A percentile compares a stretch with the other conserved stretches of the same genome.
phyloP scores from a whole-genome alignment of 2,329 filamentous ascomycete genomes.

The Penicillium nordicum region DNA sequence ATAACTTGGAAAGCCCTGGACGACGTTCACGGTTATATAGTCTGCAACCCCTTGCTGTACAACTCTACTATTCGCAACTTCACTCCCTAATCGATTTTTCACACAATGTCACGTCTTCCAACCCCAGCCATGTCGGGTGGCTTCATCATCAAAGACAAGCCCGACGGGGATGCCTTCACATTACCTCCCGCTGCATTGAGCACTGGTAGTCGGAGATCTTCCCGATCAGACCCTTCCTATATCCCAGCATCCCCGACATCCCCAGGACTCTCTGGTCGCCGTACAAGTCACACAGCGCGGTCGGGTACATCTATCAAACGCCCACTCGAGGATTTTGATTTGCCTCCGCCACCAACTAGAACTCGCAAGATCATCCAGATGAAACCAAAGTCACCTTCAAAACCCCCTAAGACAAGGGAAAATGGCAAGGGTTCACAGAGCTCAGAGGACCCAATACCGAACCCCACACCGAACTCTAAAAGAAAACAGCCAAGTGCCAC shows the following conservation, averaged over 20 bases:
- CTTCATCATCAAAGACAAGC: constrained; percentile 37
- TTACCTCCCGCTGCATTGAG: constrained; percentile 38
- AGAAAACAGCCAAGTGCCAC: constrained; percentile 73
- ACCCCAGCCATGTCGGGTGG: constrained; percentile 41
- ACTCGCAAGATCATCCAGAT: constrained; percentile 98
- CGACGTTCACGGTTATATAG: constrained; percentile 12
- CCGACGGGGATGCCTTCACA: constrained; percentile 35
- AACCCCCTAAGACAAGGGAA: constrained; percentile 35
- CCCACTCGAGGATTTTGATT: constrained; percentile 58
- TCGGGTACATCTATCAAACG: constrained; percentile 39
- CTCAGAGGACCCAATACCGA: constrained; percentile 24
- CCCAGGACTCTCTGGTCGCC: constrained; percentile 26
- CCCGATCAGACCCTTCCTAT: constrained; percentile 30
- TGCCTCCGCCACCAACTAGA: constrained; percentile 88
- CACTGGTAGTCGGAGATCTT: constrained; percentile 27
- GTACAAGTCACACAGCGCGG: constrained; percentile 23
- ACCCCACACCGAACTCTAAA: constrained; percentile 50
- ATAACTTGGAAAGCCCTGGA: neutral
- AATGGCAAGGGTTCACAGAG: constrained; percentile 19
- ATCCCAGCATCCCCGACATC: constrained; percentile 36
- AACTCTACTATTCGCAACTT: neutral
- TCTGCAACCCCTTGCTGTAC: constrained; percentile 7
- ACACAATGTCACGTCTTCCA: constrained; percentile 35
- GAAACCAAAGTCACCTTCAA: constrained; percentile 61
- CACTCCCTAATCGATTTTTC: neutral